Conservation (phyloP, 345 rosid genomes). For the Brassica incana region DNA sequence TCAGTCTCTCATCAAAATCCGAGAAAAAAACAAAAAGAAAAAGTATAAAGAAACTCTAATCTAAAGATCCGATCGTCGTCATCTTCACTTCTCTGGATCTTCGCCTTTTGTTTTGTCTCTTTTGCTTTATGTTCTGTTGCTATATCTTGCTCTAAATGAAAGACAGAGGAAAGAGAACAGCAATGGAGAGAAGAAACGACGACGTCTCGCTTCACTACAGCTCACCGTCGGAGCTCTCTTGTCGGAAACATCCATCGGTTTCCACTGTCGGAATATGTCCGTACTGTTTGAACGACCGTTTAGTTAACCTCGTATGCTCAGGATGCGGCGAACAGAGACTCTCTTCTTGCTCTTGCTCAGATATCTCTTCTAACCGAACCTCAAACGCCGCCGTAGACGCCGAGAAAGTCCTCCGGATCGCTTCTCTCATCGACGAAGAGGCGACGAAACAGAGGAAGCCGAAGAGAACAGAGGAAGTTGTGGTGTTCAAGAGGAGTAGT, state of each 20-base stretch:
- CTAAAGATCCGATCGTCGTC: constrained; percentile 27
- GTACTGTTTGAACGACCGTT: constrained; percentile 80
- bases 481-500: constrained; percentile 74
- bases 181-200: constrained; percentile 44
- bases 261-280: constrained; percentile 81
- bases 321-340: constrained; percentile 95
- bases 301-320: constrained; percentile 76
- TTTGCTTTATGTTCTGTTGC: constrained; percentile 10
- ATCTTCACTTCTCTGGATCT: constrained; percentile 32
- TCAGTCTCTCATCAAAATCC: constrained; percentile 26
- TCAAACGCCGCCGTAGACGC: constrained; percentile 63
- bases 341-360: constrained; percentile 92
- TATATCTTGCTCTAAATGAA: constrained; percentile 46
- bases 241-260: constrained; percentile 79
- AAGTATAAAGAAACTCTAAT: neutral
- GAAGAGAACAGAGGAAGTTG: constrained; percentile 47
- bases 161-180: constrained; percentile 85
- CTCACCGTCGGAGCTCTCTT: constrained; percentile 59
- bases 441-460: constrained; percentile 40
- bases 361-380: constrained; percentile 65
- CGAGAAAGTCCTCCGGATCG: constrained; percentile 64
- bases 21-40: constrained; percentile 3
- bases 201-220: constrained; percentile 41
- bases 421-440: constrained; percentile 66
- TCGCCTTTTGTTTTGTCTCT: constrained; percentile 17